Evolutionary conservation across 2,329 filamentous ascomycete species (phyloP), one percentile per base, ranked within the genome.

Genomic region (Colletotrichum paranaense): DNA sequence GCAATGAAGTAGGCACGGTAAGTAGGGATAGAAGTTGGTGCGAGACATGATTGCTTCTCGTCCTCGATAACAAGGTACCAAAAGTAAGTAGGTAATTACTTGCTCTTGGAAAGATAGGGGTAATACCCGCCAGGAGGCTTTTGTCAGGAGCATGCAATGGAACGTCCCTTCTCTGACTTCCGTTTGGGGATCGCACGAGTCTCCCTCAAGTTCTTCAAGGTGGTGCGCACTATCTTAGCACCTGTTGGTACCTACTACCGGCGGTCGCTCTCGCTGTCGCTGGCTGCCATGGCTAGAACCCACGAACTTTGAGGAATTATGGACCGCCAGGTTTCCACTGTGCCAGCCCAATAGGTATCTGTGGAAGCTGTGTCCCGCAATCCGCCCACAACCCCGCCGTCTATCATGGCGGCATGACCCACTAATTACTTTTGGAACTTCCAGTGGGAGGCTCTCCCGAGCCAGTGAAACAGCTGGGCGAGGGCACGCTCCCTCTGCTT

Each of bases 401-500:
- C 42, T 22, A 49, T 49, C 42, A 49, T 49, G 42, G 42, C 38
- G 38, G 38, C 14, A 42, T 42, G 38, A 14, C 38, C 42, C 16
- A 49, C 42, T 19, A n/a, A 49, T 49, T 42, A 12, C 38, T 16
- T 42, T 19, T 42, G 16, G 38, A 19, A n/a, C 16, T 12, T 16
- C 35, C 30, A 1, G 46, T 58, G 62, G 67, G 53, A 71, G 68
- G 30, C 30, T 59, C 42, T 49, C 38, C 68, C 64, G 65, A 72
- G 26, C 69, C 69, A 72, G 66, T 72, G 69, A 72, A 72, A 69
- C 69, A 53, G 32, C 53, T 64, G 30, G 35, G 65, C 24, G 30
- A 26, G 30, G 59, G 58, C 58, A 68, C 57, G 63, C 57, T 49
- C 26, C 49, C 52, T 42, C 68, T 62, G 28, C 38, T 52, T 42